These are phyloP conservation scores for Neurospora sp. DNA, from an alignment of 495 filamentous ascomycete species.

Conservation along the genomic window DNA sequence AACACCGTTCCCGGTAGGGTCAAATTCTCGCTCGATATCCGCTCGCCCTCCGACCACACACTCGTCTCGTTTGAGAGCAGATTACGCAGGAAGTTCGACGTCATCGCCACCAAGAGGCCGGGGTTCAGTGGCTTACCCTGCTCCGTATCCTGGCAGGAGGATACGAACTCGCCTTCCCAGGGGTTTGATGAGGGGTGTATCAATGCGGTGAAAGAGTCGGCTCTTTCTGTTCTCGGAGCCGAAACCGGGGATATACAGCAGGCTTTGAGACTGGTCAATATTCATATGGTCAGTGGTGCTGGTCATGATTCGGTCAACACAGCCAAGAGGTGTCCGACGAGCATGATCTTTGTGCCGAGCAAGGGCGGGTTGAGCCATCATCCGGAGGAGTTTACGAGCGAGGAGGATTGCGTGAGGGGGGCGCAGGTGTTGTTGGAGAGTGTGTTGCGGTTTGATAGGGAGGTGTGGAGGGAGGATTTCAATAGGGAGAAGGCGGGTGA, in stretches of 20 bases:
- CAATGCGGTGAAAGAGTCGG: conserved; percentile 51
- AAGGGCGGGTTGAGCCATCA: conserved; percentile 38
- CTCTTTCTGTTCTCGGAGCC: conserved; percentile 37
- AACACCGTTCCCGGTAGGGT: conserved; percentile 69
- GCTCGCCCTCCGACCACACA: conserved; percentile 47
- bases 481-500: neutral
- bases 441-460: conserved; percentile 25
- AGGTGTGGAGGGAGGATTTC: neutral
- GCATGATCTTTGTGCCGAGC: conserved; percentile 43
- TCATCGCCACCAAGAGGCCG: conserved; percentile 15
- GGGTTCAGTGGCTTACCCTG: conserved; percentile 23
- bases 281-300: conserved; percentile 42
- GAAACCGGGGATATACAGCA: neutral
- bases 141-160: conserved; percentile 25
- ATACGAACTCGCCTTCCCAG: conserved; percentile 54
- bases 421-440: conserved; percentile 29
- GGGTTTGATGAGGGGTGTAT: conserved; percentile 66
- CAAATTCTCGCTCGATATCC: conserved; percentile 62
- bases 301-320: conserved; percentile 48
- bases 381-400: conserved; percentile 37
- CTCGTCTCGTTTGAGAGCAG: conserved; percentile 43
- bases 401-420: conserved; percentile 31
- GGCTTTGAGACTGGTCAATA: conserved; percentile 18
- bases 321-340: conserved; percentile 31
- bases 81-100: conserved; percentile 19